Conservation (phyloP, 345 rosid genomes). For the Carallia pectinifolia region DNA sequence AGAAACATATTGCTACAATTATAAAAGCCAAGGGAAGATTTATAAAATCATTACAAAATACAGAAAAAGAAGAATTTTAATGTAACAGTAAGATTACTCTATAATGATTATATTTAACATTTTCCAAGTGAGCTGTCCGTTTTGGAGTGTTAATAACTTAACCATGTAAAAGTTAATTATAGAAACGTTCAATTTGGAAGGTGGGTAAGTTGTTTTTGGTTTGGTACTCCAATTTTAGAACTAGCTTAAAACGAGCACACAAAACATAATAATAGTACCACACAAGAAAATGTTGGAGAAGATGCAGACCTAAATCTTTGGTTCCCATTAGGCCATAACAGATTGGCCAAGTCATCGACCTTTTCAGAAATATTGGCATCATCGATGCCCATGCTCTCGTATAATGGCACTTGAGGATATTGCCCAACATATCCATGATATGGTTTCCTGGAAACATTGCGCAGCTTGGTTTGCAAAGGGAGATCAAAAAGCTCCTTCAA, state of each 20-base stretch:
- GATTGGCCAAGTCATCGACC: constrained; percentile 12
- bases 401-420: constrained; percentile 30
- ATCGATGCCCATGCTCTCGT: constrained; percentile 41
- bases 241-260: too few relatives aligned
- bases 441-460: constrained; percentile 35
- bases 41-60: not conserved
- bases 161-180: too few relatives aligned
- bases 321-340: constrained; percentile 45
- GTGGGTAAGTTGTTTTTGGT: too few relatives aligned
- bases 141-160: too few relatives aligned
- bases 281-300: too few relatives aligned
- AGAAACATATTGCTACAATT: not conserved
- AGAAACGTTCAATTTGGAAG: too few relatives aligned
- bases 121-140: too few relatives aligned
- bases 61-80: not conserved
- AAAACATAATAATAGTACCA: too few relatives aligned
- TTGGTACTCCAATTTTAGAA: too few relatives aligned
- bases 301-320: constrained; percentile 25
- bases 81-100: too few relatives aligned
- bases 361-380: constrained; percentile 15
- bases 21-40: not conserved
- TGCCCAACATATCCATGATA: constrained; percentile 41
- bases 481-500: constrained; percentile 33
- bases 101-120: too few relatives aligned
- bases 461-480: constrained; percentile 26